Evolutionary conservation across 768 basidiomycete species (phyloP).

Genomic region (Agaricus sinodeliciosus): DNA sequence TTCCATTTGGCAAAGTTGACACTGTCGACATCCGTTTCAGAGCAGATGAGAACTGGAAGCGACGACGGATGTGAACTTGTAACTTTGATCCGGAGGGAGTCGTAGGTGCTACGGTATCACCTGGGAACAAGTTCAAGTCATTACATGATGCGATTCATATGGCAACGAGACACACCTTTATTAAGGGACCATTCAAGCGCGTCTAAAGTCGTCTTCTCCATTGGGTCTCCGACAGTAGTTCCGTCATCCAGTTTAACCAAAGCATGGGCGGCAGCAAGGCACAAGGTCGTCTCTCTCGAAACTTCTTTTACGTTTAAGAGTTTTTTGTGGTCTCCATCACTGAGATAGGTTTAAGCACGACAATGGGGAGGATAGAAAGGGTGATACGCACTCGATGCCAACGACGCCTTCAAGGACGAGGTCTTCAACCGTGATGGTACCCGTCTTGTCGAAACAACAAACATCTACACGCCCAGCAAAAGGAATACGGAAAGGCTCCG

Average conservation of each 20-base stretch:
- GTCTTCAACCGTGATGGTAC: conserved; percentile 95
- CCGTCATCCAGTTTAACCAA: conserved; percentile 93
- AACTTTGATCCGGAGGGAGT: conserved; percentile 43
- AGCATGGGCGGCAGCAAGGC: conserved; percentile 92
- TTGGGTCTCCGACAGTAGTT: conserved; percentile 92
- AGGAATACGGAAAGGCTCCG: conserved; percentile 97
- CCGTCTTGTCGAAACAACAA: conserved; percentile 99
- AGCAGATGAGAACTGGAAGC: conserved; percentile 97
- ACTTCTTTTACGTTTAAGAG: conserved; percentile 78
- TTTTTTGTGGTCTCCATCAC: conserved; percentile 50
- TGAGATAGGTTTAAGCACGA: conserved; percentile 20
- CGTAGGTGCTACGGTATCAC: conserved; percentile 65
- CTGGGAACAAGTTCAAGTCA: conserved; percentile 48
- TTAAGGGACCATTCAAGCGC: conserved; percentile 83
- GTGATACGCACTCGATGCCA: conserved; percentile 73
- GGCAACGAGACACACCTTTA: conserved; percentile 39
- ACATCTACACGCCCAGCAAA: conserved; percentile 94
- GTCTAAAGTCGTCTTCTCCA: conserved; percentile 96
- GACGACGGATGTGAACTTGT: conserved; percentile 68
- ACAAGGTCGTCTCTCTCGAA: conserved; percentile 70
- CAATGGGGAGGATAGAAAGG: too few species aligned
- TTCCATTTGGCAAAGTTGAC: conserved; percentile 54
- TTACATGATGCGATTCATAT: conserved; percentile 18
- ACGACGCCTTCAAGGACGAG: conserved; percentile 91
- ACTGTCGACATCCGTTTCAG: conserved; percentile 97